Evolutionary conservation across 495 filamentous ascomycete genomes (phyloP), one percentile per base, ranked within the genome.

Genomic region (Neurospora sp.): DNA sequence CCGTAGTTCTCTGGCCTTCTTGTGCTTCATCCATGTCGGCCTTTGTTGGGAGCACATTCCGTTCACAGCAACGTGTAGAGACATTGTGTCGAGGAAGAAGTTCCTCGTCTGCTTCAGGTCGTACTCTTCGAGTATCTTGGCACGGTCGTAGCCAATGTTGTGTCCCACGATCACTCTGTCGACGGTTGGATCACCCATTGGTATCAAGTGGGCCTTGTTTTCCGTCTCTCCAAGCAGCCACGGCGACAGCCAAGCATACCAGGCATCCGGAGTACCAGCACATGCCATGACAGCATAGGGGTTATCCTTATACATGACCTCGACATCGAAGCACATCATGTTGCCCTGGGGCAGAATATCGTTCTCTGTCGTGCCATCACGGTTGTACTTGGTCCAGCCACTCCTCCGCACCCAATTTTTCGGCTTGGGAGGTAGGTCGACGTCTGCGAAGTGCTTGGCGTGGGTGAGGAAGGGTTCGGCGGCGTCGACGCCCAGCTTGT

Each of bases 21-120:
- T 91, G 77, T 96, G 92, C 75, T 94, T 96, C 90, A 97, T 92
- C 96, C 96, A 99, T 1, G 93, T 96, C 10, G 96, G 96, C 69
- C 96, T 87, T 80, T 99, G 96, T 71, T 91, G 91, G 11, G 96
- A 98, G 79, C 96, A 99, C 96, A 99, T 99, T 40, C 96, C 96
- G 77, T 99, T 99, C 10, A 97, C 94, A 14, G 96, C 96, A 9
- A 98, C 94, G 79, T 99, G 96, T 69, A 99, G 85, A 10, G 94
- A 97, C 96, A 99, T 99, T 3, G 96, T 99, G 83, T 99, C 96
- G 37, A 99, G 80, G 77, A 97, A 99, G 53, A 88, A 93, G 75
- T 93, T 98, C 70, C 88, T 89, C 35, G 93, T 89, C 79, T 97
- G 94, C 69, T 87, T 81, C 46, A 98, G 79, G 76, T 90, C 86